phyloP scores from a whole-genome alignment of 306 rosid species.

The Calophaca sinica region DNA sequence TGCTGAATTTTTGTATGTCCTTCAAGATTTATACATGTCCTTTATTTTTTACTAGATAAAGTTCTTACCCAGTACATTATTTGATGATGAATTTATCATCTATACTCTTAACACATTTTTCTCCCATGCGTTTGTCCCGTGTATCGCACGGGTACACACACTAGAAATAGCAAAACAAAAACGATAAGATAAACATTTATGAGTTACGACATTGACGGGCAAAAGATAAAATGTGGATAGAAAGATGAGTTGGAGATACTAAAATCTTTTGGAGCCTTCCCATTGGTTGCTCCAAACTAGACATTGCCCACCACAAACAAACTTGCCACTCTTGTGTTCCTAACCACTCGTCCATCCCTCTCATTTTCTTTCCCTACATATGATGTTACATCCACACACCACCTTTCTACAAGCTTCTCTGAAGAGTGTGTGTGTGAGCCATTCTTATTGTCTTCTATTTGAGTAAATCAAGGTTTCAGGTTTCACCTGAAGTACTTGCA shows the following conservation, averaged over 20 bases:
- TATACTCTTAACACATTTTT: no score
- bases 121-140: no score
- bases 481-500: slow-evolving; percentile 23
- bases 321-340: slow-evolving; percentile 34
- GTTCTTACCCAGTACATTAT: no score
- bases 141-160: no score
- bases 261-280: slow-evolving; percentile 54
- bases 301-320: slow-evolving; percentile 47
- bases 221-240: slow-evolving; percentile 66
- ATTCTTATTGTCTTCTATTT: background rate
- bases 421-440: background rate
- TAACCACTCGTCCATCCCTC: background rate
- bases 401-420: slow-evolving; percentile 43
- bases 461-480: background rate
- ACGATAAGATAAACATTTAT: no score
- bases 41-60: no score
- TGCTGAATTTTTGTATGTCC: no score
- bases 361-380: slow-evolving; percentile 39
- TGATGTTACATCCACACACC: background rate
- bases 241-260: slow-evolving; percentile 56
- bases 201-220: background rate
- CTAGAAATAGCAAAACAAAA: no score
- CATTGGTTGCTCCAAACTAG: slow-evolving; percentile 59
- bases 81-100: no score
- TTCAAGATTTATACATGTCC: no score